Base-by-base conservation (phyloP, 805 yeast genomes). In the Millerago galiae region DNA sequence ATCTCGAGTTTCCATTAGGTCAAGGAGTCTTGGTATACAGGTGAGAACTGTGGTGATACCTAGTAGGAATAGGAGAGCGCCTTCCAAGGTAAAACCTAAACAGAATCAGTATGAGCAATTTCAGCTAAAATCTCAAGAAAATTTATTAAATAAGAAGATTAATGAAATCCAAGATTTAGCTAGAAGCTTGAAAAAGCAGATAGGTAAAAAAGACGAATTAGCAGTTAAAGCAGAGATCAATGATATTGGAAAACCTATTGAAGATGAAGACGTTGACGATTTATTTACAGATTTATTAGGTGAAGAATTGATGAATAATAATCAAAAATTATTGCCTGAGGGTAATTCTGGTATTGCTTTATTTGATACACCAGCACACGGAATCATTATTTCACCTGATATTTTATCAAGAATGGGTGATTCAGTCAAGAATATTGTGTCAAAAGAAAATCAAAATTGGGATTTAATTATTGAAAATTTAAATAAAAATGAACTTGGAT, bases 381-480 rank as follows among this genome's bases (percentile, higher is more conserved):
- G 57, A 2, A 47, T 51, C 16, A 21, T 51, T 4, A 33, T 74
- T 3, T 75, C 77, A 0, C 52, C 49, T 1, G 26, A 60, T 0
- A 58, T 74, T 8, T 45, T 59, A 12, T 62, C 60, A 3, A 61
- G 61, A 37, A 52, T 75, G 5, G 78, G 76, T 0, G 62, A 69
- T 18, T 59, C 74, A 0, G 58, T 68, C 1, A 63, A 58, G 37
- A 62, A 60, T 50, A 56, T 74, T 32, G 67, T 69, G 1, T 61
- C 68, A 8, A 63, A 63, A 45, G 60, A 64, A 5, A 48, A 59
- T 38, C 74, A 70, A 45, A 65, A 73, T 48, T 75, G 80, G 80
- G 47, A 52, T 4, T 43, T 61, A 35, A 65, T 72, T 3, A 42
- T 60, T 1, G 4, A 34, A 2, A 51, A 55, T 12, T 30, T 59